Conservation (phyloP, 192 early-diverging fungal genomes). For the Coemansia sp. region DNA sequence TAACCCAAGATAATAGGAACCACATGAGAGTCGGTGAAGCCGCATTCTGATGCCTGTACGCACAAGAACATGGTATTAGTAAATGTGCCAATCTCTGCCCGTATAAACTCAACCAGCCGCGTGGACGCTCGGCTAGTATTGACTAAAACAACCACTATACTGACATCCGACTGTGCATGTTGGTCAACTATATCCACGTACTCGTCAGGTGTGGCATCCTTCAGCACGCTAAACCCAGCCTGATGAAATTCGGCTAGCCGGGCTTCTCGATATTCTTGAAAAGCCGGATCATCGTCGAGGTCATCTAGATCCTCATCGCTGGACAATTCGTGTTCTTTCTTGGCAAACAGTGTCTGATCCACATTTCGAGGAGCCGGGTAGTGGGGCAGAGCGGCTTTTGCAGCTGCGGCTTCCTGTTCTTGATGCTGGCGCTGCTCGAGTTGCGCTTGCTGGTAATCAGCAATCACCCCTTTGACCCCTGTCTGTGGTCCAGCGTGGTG, state of each 20-base stretch:
- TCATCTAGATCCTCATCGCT: background rate
- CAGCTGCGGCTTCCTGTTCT: conserved; percentile 3
- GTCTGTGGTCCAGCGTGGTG: conserved; percentile 42
- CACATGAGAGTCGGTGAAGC: conserved; percentile 28
- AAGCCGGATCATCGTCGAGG: conserved; percentile 21
- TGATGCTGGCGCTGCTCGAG: conserved; percentile 11
- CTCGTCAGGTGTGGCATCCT: conserved; percentile 28
- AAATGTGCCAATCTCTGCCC: conserved; percentile 4
- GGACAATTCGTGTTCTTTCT: conserved; percentile 7
- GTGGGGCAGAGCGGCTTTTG: conserved; percentile 7
- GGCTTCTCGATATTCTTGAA: conserved; percentile 35
- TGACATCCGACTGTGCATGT: conserved; percentile 12
- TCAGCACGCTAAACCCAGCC: conserved; percentile 13
- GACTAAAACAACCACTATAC: conserved; percentile 16
- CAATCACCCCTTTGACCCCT: conserved; percentile 46
- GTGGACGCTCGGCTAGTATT: conserved; percentile 11
- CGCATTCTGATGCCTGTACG: conserved; percentile 37
- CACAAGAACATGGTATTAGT: conserved; percentile 30
- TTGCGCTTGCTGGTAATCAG: conserved; percentile 37
- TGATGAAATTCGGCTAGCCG: conserved; percentile 21
- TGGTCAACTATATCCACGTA: conserved; percentile 47
- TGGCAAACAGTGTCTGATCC: conserved; percentile 12
- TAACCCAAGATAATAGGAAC: conserved; percentile 43
- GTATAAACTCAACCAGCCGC: conserved; percentile 20
- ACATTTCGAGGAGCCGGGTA: background rate